These are phyloP conservation scores for Boletus reticulatus DNA, from an alignment of 768 basidiomycete genomes.

Conservation along the genomic window DNA sequence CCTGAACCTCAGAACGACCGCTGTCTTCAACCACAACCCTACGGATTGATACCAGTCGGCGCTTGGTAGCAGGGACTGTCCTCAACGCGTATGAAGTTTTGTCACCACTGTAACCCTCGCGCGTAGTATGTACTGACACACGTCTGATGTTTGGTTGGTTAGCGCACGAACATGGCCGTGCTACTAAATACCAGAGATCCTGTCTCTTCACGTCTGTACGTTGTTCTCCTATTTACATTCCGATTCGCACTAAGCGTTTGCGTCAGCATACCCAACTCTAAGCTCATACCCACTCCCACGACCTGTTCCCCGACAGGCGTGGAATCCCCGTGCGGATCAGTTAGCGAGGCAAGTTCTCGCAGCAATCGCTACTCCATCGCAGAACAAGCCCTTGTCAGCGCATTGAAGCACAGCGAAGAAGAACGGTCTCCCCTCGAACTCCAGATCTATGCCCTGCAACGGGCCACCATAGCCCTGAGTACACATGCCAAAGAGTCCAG, in stretches of 20 bases:
- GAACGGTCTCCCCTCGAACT: constrained; percentile 42
- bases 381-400: constrained; percentile 40
- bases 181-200: neutral
- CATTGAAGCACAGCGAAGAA: constrained; percentile 32
- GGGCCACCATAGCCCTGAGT: constrained; percentile 41
- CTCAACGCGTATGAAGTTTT: constrained; percentile 14
- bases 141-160: constrained; percentile 1
- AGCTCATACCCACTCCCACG: constrained; percentile 12
- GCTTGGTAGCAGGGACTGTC: constrained; percentile 1
- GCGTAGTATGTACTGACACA: neutral
- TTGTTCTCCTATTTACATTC: constrained; percentile 6
- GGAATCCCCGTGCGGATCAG: constrained; percentile 28
- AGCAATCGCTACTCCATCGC: constrained; percentile 43
- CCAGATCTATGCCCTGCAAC: constrained; percentile 46
- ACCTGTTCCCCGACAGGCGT: constrained; percentile 1
- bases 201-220: constrained; percentile 16
- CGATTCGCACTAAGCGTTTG: constrained; percentile 16
- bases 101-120: neutral
- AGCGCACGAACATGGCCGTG: constrained; percentile 21
- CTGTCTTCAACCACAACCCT: constrained; percentile 10
- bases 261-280: constrained; percentile 22
- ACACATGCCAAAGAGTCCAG: constrained; percentile 46
- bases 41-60: constrained; percentile 15
- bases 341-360: constrained; percentile 27
- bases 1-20: neutral